These are phyloP conservation scores for Tylopilus intermedius DNA, from an alignment of 768 basidiomycete genomes.

Conservation along the genomic window DNA sequence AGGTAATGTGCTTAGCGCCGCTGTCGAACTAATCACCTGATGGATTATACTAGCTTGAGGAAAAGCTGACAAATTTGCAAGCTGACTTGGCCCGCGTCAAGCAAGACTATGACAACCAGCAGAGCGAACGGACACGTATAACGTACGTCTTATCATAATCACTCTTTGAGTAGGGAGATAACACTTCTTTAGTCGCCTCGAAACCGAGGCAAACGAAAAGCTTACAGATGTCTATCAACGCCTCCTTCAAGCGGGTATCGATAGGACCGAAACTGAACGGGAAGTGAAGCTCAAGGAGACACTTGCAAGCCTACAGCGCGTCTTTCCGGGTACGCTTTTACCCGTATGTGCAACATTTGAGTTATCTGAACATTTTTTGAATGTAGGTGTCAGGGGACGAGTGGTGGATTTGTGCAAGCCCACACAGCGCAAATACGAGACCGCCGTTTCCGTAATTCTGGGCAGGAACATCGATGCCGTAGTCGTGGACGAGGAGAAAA, in stretches of 20 bases:
- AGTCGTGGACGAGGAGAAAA: conserved; percentile 95
- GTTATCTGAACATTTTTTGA: neutral
- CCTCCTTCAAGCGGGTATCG: conserved; percentile 85
- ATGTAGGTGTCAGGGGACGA: conserved; percentile 81
- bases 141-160: conserved; percentile 39
- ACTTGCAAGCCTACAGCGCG: conserved; percentile 72
- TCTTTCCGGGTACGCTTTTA: conserved; percentile 71
- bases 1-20: conserved; percentile 36
- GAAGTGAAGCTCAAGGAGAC: conserved; percentile 85
- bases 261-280: conserved; percentile 80
- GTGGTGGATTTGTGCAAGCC: conserved; percentile 95
- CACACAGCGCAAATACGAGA: conserved; percentile 85
- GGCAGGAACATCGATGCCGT: conserved; percentile 94
- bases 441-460: conserved; percentile 85
- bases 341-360: neutral
- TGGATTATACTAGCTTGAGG: conserved; percentile 43
- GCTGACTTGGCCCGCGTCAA: conserved; percentile 59
- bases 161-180: neutral
- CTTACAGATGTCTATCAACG: conserved; percentile 77
- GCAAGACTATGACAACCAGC: conserved; percentile 79
- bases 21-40: neutral
- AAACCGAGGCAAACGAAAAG: conserved; percentile 90
- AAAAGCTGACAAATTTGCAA: conserved; percentile 51
- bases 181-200: conserved; percentile 60
- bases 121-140: conserved; percentile 77